Conservation (phyloP, 2,329 filamentous ascomycete species). For the Pseudogymnoascus verrucosus region DNA sequence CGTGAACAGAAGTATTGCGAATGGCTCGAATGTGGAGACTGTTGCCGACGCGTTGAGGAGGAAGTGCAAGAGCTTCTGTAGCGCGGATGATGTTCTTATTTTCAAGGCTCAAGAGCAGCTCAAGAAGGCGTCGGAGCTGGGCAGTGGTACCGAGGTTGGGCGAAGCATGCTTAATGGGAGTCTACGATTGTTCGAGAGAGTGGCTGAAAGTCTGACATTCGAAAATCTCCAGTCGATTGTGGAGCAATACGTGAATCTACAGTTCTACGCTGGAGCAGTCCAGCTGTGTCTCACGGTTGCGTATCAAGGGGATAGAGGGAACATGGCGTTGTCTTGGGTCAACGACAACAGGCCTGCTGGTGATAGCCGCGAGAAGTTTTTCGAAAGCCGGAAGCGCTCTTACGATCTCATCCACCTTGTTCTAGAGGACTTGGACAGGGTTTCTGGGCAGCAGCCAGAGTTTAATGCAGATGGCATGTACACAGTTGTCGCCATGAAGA, state of each 20-base stretch:
- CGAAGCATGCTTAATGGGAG: constrained; percentile 82
- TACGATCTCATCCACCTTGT: constrained; percentile 86
- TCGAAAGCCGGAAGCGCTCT: constrained; percentile 64
- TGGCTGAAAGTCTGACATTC: constrained; percentile 72
- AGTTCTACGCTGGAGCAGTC: constrained; percentile 92
- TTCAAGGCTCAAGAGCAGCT: constrained; percentile 97
- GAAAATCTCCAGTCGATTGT: constrained; percentile 74
- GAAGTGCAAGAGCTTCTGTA: constrained; percentile 94
- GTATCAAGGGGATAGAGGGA: constrained; percentile 76
- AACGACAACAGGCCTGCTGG: constrained; percentile 68
- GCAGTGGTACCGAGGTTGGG: constrained; percentile 65
- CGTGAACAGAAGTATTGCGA: constrained; percentile 94
- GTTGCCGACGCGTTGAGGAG: constrained; percentile 89
- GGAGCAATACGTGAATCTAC: constrained; percentile 67
- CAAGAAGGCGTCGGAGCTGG: constrained; percentile 76
- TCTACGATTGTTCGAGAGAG: constrained; percentile 77
- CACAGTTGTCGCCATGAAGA: constrained; percentile 68
- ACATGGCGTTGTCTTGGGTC: constrained; percentile 76
- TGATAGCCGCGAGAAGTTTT: constrained; percentile 62
- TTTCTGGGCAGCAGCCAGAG: constrained; percentile 60
- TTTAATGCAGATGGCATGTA: constrained; percentile 64
- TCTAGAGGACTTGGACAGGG: constrained; percentile 66
- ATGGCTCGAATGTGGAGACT: constrained; percentile 93
- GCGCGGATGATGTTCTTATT: constrained; percentile 90
- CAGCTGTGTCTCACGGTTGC: constrained; percentile 79